Evolutionary conservation across 1,284 basidiomycete genomes (phyloP).

Genomic region (Puccinia novopanici): DNA sequence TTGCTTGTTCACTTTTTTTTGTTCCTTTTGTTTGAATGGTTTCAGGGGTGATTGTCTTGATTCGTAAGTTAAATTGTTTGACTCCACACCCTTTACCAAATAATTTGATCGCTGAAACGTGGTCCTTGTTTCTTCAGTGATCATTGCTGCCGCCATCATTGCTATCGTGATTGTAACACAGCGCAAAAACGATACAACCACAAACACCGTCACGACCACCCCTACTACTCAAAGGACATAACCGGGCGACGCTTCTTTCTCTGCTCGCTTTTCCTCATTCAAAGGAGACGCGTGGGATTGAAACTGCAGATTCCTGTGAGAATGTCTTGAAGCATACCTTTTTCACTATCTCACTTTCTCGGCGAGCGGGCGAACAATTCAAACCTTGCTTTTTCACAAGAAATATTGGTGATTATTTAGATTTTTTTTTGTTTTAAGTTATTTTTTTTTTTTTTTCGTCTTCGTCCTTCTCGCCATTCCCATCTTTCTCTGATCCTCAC

Average conservation of each 20-base stretch:
- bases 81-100: background rate
- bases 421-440: background rate
- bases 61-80: background rate
- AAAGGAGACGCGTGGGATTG: background rate
- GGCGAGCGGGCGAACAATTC: background rate
- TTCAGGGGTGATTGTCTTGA: conserved; percentile 8
- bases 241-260: background rate
- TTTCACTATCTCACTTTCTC: background rate
- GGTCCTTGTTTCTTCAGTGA: background rate
- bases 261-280: background rate
- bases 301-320: no score
- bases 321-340: no score
- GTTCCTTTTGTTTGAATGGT: background rate
- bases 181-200: conserved; percentile 37
- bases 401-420: background rate
- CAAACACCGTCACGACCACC: background rate
- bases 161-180: conserved; percentile 41
- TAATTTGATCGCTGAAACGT: background rate
- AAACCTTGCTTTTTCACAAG: background rate
- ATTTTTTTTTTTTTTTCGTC: background rate
- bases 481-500: background rate
- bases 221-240: background rate
- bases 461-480: background rate
- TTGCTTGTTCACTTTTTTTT: background rate
- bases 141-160: conserved; percentile 37